These are phyloP conservation scores for Cyclotella choctawhatcheeana DNA, from an alignment of 108 stramenopile species.

Conservation along the genomic window DNA sequence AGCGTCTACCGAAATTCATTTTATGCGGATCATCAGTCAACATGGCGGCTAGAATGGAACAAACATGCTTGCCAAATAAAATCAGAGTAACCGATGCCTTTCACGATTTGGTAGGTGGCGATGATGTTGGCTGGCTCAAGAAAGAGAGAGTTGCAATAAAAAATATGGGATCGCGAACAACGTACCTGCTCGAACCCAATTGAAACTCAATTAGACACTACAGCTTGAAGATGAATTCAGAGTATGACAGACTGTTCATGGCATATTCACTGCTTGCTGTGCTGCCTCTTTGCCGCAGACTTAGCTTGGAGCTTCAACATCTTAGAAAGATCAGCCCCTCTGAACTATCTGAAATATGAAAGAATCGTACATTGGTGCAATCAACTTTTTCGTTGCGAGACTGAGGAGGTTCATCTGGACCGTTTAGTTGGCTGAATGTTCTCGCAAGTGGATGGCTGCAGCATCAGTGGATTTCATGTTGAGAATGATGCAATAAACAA, in stretches of 20 bases:
- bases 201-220: conserved; percentile 4
- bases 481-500: no score
- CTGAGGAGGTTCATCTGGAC: conserved; percentile 22
- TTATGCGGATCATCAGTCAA: conserved; percentile 36
- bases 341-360: conserved; percentile 29
- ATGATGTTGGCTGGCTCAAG: conserved; percentile 26
- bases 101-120: conserved; percentile 21
- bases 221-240: neutral
- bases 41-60: conserved; percentile 49
- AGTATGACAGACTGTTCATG: no score
- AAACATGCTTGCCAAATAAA: conserved; percentile 24
- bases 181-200: conserved; percentile 31
- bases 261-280: neutral
- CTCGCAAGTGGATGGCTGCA: conserved; percentile 56
- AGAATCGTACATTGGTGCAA: conserved; percentile 35
- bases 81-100: conserved; percentile 41
- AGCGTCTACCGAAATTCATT: conserved; percentile 46
- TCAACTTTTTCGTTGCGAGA: conserved; percentile 26
- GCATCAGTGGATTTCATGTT: no score
- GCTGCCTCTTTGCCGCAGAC: conserved; percentile 47
- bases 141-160: conserved; percentile 27
- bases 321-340: conserved; percentile 12
- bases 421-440: conserved; percentile 48
- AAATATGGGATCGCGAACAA: conserved; percentile 40
- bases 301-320: conserved; percentile 30